Evolutionary conservation across 495 filamentous ascomycete species (phyloP).

Genomic region (Aspergillus olivimuriae): DNA sequence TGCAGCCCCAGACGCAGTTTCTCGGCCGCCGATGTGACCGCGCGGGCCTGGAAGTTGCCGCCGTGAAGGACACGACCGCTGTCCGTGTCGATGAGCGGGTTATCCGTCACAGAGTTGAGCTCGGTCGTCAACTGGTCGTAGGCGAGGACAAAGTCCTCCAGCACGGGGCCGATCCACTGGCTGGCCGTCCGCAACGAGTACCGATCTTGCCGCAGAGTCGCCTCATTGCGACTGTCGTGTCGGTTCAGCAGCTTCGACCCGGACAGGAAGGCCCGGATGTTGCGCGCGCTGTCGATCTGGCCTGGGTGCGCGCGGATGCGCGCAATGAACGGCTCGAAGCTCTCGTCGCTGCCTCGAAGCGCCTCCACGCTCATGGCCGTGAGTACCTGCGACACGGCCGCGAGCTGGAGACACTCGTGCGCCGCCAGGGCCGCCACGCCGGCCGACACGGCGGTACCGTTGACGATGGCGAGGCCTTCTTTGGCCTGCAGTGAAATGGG

Average conservation of each 20-base stretch:
- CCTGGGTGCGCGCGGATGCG: conserved; percentile 52
- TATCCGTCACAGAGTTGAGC: conserved; percentile 59
- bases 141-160: conserved; percentile 55
- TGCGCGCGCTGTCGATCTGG: conserved; percentile 51
- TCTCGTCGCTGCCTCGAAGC: conserved; percentile 45
- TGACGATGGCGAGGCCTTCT: conserved; percentile 60
- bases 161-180: conserved; percentile 59
- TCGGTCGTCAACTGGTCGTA: conserved; percentile 49
- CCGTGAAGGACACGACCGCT: conserved; percentile 40
- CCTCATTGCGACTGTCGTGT: conserved; percentile 15
- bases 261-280: conserved; percentile 47
- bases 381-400: conserved; percentile 53
- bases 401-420: conserved; percentile 51
- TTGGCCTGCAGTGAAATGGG: conserved; percentile 23
- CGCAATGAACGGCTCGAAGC: conserved; percentile 56
- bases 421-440: conserved; percentile 48
- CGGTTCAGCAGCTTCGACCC: conserved; percentile 27
- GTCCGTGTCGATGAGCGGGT: conserved; percentile 50
- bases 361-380: conserved; percentile 39
- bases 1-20: conserved; percentile 50
- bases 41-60: conserved; percentile 58
- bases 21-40: conserved; percentile 60
- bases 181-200: conserved; percentile 54
- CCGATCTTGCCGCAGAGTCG: conserved; percentile 51
- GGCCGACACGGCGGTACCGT: conserved; percentile 57